phyloP scores from a whole-genome alignment of 306 rosid species.

The Echinosophora koreensis region DNA sequence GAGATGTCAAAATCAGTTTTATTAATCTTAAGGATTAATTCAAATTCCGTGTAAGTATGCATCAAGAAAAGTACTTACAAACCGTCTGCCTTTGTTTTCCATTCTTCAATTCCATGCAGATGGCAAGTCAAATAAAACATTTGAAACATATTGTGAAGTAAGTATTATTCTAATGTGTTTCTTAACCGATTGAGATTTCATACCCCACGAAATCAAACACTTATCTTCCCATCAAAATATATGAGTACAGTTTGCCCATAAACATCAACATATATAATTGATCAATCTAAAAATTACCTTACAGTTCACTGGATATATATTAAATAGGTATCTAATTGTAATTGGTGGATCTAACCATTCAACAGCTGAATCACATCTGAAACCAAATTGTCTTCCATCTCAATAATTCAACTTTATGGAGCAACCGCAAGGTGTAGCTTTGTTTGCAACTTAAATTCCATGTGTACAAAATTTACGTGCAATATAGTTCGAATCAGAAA shows the following conservation, averaged over 20 bases:
- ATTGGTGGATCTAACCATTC: constrained; percentile 53
- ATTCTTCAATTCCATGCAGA: constrained; percentile 64
- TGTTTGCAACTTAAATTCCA: neutral
- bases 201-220: constrained; percentile 78
- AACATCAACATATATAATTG: constrained; percentile 51
- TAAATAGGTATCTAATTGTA: constrained; percentile 50
- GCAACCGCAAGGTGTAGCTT: neutral
- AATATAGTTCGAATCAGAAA: neutral
- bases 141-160: constrained; percentile 28
- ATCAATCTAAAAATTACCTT: constrained; percentile 46
- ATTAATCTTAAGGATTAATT: constrained; percentile 53
- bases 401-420: constrained; percentile 6
- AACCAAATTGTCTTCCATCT: constrained; percentile 32
- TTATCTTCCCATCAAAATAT: constrained; percentile 55
- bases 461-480: neutral
- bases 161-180: constrained; percentile 51
- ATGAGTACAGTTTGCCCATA: constrained; percentile 52
- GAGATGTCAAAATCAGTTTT: constrained; percentile 50
- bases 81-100: constrained; percentile 61
- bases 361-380: constrained; percentile 26
- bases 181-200: constrained; percentile 79
- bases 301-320: constrained; percentile 18
- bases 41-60: constrained; percentile 71
- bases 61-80: constrained; percentile 66
- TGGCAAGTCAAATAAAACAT: constrained; percentile 70